phyloP scores from a whole-genome alignment of 2,329 filamentous ascomycete genomes.

The Colletotrichum trifolii region DNA sequence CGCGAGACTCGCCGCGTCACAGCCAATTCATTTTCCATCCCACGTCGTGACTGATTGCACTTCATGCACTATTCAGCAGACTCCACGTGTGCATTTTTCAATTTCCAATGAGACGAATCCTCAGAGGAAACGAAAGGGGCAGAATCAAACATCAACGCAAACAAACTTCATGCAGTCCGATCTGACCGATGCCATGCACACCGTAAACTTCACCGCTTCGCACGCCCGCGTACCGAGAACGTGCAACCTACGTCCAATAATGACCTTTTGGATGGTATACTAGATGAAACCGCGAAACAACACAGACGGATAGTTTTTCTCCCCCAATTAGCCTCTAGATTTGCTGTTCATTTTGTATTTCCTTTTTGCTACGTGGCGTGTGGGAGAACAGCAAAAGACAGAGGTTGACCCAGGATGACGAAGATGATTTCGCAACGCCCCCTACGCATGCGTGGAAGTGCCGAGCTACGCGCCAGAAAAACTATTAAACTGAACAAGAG shows the following conservation, averaged over 20 bases:
- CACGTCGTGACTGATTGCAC: neutral
- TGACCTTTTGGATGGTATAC: slow-evolving; percentile 7
- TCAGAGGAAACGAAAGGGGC: neutral
- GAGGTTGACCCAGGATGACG: no score
- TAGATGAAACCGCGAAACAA: slow-evolving; percentile 7
- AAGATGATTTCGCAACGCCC: no score
- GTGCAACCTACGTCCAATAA: slow-evolving; percentile 8
- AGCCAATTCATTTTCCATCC: no score
- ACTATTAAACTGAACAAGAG: neutral
- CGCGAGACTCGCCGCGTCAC: neutral
- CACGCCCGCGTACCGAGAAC: neutral
- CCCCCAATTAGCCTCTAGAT: neutral
- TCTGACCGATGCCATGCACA: neutral
- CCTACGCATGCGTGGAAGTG: neutral
- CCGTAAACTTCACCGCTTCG: neutral
- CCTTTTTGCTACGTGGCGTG: no score
- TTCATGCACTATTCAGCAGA: neutral
- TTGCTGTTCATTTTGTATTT: no score
- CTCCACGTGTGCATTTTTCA: neutral
- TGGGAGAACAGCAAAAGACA: no score
- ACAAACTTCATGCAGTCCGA: neutral
- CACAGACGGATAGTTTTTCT: slow-evolving; percentile 3
- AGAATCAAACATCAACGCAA: neutral
- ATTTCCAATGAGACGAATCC: neutral
- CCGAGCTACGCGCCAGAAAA: slow-evolving; percentile 9